Base-by-base conservation (phyloP, 75 land plant species). In the Selaginella tamariscina region DNA sequence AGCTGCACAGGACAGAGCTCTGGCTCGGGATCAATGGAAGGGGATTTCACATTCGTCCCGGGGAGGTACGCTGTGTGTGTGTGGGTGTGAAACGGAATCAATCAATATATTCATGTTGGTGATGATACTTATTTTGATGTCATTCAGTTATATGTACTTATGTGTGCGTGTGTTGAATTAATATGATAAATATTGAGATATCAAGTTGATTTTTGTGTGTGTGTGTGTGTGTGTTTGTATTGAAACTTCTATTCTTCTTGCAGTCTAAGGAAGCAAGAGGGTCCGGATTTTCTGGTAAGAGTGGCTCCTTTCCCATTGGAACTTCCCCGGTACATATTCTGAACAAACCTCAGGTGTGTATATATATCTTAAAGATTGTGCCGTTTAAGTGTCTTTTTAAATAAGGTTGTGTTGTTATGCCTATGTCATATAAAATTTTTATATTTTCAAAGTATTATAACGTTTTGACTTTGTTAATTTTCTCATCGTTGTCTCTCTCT, bases 11-110 rank as follows among this genome's bases (percentile, higher is more conserved):
- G 60, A 23, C 27, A 82, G 39, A 72, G 70, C 27, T 56, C 77
- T 2, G 68, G 71, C 27, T 69, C 55, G 32, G 96, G 98, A 23
- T 94, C 98, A 2, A 60, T 90, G 27, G 86, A 83, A 64, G 98
- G 98, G 0, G 75, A 79, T 54, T 90, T 94, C 68, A 87, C 85
- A 27, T 87, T 90, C 78, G 86, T 90, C 24, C 98, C 96, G 64
- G 96, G 96, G 70, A 85, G 98, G 98, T 94, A 32, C 26, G 64
- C 64, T 30, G 0, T 32, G 11, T 1, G 15, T 26, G 22, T 33
- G 24, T 60, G 26, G 54, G 32, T 68, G 24, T 0, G 29, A 0
- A 30, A 11, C 32, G 67, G 13, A 0, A 27, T 66, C n/a, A n/a
- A n/a, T n/a, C n/a, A 0, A 20, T 57, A 27, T 15, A 11, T 65